These are phyloP conservation scores for Lactarius akahatsu DNA, from an alignment of 768 basidiomycete species.

Conservation along the genomic window DNA sequence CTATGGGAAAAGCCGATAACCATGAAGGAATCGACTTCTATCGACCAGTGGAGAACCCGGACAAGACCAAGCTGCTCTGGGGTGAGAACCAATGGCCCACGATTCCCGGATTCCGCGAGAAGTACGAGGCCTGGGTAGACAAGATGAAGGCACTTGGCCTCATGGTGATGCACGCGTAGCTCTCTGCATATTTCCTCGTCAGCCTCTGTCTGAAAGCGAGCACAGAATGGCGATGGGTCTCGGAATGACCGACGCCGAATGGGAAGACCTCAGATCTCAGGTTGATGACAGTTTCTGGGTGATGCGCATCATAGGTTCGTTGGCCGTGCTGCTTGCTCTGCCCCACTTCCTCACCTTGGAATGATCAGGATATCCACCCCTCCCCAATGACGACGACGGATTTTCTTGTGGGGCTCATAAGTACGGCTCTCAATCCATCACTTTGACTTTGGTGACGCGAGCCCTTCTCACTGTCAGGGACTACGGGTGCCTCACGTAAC, in stretches of 20 bases:
- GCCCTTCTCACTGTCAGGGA: constrained; percentile 50
- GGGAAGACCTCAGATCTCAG: constrained; percentile 60
- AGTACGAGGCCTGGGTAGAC: constrained; percentile 71
- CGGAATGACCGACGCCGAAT: constrained; percentile 69
- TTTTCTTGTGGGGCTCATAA: constrained; percentile 91
- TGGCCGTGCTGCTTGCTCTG: background rate
- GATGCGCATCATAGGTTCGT: constrained; percentile 75
- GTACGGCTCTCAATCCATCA: constrained; percentile 39
- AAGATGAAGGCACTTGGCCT: constrained; percentile 85
- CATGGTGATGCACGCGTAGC: constrained; percentile 81
- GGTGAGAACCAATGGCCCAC: constrained; percentile 89
- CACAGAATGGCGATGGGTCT: constrained; percentile 78
- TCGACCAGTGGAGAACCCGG: constrained; percentile 64
- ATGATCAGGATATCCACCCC: constrained; percentile 74
- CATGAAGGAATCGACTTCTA: constrained; percentile 88
- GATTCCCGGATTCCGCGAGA: constrained; percentile 54
- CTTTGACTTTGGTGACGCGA: constrained; percentile 3
- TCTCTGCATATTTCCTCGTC: background rate
- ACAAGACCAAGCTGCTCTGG: constrained; percentile 70
- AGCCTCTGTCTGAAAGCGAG: constrained; percentile 8
- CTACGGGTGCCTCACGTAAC: constrained; percentile 87
- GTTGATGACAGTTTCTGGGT: constrained; percentile 90
- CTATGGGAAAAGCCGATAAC: constrained; percentile 78
- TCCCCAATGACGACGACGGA: constrained; percentile 76
- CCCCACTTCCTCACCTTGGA: constrained; percentile 9